Percentiles rank a stretch among this genome's conserved stretches.
Conservation (phyloP, 768 basidiomycete species). For the Podaxis sp. region DNA sequence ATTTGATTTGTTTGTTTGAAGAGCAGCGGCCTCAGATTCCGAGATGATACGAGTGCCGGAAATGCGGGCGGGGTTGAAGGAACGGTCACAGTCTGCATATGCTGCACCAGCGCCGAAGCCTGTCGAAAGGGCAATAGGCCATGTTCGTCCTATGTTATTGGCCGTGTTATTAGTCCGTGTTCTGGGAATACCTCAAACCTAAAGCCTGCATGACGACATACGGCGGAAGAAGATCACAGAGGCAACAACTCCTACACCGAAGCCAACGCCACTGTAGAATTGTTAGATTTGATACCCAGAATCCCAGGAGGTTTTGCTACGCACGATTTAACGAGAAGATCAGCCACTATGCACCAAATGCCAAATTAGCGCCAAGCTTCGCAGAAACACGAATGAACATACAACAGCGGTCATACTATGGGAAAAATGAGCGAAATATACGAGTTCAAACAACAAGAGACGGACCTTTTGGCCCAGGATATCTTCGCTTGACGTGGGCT, state of each 20-base stretch:
- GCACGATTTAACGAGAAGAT: conserved; percentile 76
- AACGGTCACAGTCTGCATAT: conserved; percentile 89
- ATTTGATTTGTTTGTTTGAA: conserved; percentile 15
- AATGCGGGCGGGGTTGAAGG: conserved; percentile 87
- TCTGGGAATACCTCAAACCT: background rate
- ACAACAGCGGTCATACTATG: conserved; percentile 84
- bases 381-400: conserved; percentile 30
- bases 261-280: conserved; percentile 70
- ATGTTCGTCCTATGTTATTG: conserved; percentile 68
- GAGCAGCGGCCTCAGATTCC: conserved; percentile 24
- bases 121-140: conserved; percentile 83
- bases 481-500: conserved; percentile 83
- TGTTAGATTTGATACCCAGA: conserved; percentile 11
- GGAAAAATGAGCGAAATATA: conserved; percentile 15
- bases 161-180: conserved; percentile 6
- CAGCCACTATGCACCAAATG: conserved; percentile 21
- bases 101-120: conserved; percentile 87
- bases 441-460: background rate
- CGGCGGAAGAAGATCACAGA: conserved; percentile 90
- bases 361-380: conserved; percentile 11
- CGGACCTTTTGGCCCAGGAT: conserved; percentile 86
- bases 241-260: conserved; percentile 82
- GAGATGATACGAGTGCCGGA: conserved; percentile 76
- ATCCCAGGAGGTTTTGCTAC: conserved; percentile 15
- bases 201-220: conserved; percentile 37